These are phyloP conservation scores for Lentinus tigrinus DNA, from an alignment of 768 basidiomycete genomes.

Conservation along the genomic window DNA sequence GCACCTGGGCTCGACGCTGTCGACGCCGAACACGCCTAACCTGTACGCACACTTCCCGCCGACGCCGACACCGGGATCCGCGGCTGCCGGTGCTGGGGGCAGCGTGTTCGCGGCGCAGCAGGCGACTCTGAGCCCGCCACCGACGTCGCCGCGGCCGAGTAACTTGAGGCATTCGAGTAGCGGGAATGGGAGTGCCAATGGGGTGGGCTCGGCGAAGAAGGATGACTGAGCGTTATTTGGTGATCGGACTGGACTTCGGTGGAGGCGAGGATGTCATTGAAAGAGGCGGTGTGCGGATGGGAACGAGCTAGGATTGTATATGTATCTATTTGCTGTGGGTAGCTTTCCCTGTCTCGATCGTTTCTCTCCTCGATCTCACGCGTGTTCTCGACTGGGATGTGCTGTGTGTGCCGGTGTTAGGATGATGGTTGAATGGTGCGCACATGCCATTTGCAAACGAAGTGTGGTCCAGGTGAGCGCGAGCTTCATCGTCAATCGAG, in stretches of 20 bases:
- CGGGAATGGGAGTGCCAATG: slow-evolving; percentile 2
- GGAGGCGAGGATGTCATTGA: background rate
- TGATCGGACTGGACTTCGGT: background rate
- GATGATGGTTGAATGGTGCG: too few species aligned
- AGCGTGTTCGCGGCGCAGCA: slow-evolving; percentile 21
- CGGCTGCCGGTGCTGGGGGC: slow-evolving; percentile 5
- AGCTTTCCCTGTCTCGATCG: too few species aligned
- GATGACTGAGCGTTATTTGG: slow-evolving; percentile 26
- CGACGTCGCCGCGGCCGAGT: slow-evolving; percentile 12
- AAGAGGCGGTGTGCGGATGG: background rate
- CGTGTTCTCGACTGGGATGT: too few species aligned
- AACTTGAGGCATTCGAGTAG: slow-evolving; percentile 2
- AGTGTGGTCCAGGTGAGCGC: too few species aligned
- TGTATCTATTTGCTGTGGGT: background rate
- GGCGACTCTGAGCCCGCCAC: slow-evolving; percentile 8
- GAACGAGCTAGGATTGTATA: background rate
- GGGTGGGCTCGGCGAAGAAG: slow-evolving; percentile 24
- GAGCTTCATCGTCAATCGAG: too few species aligned
- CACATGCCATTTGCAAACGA: too few species aligned
- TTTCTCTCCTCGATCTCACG: too few species aligned
- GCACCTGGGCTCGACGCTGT: slow-evolving; percentile 10
- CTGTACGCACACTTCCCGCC: slow-evolving; percentile 35
- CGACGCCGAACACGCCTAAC: slow-evolving; percentile 17
- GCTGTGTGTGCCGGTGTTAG: too few species aligned
- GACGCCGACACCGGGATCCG: slow-evolving; percentile 24